phyloP scores from a whole-genome alignment of 768 basidiomycete genomes.

The Fomitopsis pulvina region DNA sequence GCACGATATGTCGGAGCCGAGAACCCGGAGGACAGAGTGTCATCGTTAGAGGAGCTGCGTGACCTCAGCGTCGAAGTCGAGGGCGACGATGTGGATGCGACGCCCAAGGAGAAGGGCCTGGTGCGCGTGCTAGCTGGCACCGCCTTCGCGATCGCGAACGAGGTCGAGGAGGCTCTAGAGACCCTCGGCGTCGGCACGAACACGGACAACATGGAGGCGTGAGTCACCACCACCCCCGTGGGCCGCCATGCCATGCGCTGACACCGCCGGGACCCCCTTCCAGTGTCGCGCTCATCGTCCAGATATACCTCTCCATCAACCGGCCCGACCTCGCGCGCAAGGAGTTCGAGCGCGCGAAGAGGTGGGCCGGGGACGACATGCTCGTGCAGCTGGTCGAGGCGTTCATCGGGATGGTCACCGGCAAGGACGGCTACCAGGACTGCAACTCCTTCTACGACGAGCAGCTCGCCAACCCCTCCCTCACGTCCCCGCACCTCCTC shows the following conservation, averaged over 20 bases:
- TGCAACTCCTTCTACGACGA: slow-evolving; percentile 69
- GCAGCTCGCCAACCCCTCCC: slow-evolving; percentile 73
- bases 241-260: slow-evolving; percentile 79
- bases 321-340: slow-evolving; percentile 83
- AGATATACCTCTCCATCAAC: slow-evolving; percentile 87
- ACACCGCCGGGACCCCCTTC: slow-evolving; percentile 40
- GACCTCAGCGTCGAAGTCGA: slow-evolving; percentile 87
- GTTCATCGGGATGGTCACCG: slow-evolving; percentile 66
- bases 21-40: slow-evolving; percentile 37
- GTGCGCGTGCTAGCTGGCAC: slow-evolving; percentile 83
- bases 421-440: slow-evolving; percentile 57
- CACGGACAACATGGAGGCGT: slow-evolving; percentile 85
- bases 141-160: slow-evolving; percentile 77
- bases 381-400: slow-evolving; percentile 89
- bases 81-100: slow-evolving; percentile 62
- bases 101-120: slow-evolving; percentile 61
- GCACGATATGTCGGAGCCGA: slow-evolving; percentile 53
- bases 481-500: slow-evolving; percentile 67
- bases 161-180: slow-evolving; percentile 89
- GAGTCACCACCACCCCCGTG: slow-evolving; percentile 40
- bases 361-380: slow-evolving; percentile 84
- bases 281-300: slow-evolving; percentile 77
- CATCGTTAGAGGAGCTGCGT: slow-evolving; percentile 71
- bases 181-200: slow-evolving; percentile 65
- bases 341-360: slow-evolving; percentile 77